Conservation (phyloP, 768 basidiomycete species). For the Tulasnella sp. region DNA sequence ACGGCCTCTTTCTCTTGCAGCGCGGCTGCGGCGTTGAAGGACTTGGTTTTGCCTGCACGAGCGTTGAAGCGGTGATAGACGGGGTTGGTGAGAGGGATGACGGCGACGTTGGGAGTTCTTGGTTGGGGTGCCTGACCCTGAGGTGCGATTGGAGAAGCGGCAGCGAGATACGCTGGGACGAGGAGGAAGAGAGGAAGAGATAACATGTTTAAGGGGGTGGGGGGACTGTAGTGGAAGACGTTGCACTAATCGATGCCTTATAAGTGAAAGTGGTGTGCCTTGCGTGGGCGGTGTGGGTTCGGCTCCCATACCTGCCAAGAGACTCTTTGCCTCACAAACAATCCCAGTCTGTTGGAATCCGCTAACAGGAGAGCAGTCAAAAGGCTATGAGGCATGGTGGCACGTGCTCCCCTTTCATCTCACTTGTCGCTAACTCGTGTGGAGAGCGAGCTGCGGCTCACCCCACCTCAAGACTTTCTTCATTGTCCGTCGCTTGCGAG, state of each 20-base stretch:
- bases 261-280: background rate
- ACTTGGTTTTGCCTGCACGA: background rate
- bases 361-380: background rate
- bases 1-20: background rate
- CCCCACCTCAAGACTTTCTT: background rate
- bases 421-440: too few species aligned
- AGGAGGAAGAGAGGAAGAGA: background rate
- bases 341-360: background rate
- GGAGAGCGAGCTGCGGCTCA: background rate
- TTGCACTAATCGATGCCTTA: too few species aligned
- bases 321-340: too few species aligned
- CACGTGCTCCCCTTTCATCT: background rate
- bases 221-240: background rate
- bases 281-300: background rate
- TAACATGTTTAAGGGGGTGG: background rate
- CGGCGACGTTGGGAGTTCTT: background rate
- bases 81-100: background rate
- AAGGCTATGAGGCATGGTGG: background rate
- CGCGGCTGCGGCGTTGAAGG: background rate
- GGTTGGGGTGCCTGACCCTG: background rate
- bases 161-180: background rate
- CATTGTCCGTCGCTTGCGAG: background rate
- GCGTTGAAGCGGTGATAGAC: background rate
- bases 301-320: background rate
- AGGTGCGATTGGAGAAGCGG: background rate